phyloP scores from a whole-genome alignment of 2,329 filamentous ascomycete genomes.

The Nemania serpens region DNA sequence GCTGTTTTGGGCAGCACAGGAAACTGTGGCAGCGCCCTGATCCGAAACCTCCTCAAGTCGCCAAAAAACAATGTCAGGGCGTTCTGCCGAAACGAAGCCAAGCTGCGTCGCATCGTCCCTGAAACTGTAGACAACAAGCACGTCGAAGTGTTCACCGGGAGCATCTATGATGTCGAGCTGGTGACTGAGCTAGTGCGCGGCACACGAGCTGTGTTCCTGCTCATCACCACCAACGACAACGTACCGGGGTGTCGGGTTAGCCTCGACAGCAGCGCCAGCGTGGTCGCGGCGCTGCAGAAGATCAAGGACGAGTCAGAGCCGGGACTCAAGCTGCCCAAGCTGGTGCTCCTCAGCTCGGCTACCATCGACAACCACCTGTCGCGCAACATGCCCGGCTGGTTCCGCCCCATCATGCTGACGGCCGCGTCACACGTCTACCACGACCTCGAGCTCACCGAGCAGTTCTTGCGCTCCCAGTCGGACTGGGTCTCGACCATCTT shows the following conservation, averaged over 20 bases:
- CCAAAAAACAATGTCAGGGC: slow-evolving; percentile 44
- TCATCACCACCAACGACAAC: slow-evolving; percentile 49
- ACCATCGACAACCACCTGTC: slow-evolving; percentile 47
- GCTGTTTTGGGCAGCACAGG: slow-evolving; percentile 50
- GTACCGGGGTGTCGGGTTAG: slow-evolving; percentile 46
- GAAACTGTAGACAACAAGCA: slow-evolving; percentile 38
- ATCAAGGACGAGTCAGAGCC: slow-evolving; percentile 19
- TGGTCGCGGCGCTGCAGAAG: slow-evolving; percentile 45
- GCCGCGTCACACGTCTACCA: slow-evolving; percentile 46
- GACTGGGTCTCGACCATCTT: slow-evolving; percentile 47
- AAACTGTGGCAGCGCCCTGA: slow-evolving; percentile 49
- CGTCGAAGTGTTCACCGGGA: slow-evolving; percentile 49
- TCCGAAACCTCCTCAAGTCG: slow-evolving; percentile 45
- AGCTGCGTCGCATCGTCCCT: slow-evolving; percentile 45
- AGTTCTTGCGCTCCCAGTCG: slow-evolving; percentile 43
- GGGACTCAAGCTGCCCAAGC: slow-evolving; percentile 40
- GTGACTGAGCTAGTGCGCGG: slow-evolving; percentile 45
- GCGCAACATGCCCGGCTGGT: slow-evolving; percentile 36
- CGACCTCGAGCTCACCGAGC: slow-evolving; percentile 45
- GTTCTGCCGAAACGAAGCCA: slow-evolving; percentile 50
- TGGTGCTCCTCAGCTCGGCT: slow-evolving; percentile 50
- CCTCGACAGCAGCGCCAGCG: slow-evolving; percentile 42
- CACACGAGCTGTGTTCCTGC: slow-evolving; percentile 46
- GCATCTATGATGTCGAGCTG: slow-evolving; percentile 46
- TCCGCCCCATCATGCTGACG: slow-evolving; percentile 38